Evolutionary conservation across 352 stramenopile species (phyloP).

Genomic region (Peronospora belbahrii): DNA sequence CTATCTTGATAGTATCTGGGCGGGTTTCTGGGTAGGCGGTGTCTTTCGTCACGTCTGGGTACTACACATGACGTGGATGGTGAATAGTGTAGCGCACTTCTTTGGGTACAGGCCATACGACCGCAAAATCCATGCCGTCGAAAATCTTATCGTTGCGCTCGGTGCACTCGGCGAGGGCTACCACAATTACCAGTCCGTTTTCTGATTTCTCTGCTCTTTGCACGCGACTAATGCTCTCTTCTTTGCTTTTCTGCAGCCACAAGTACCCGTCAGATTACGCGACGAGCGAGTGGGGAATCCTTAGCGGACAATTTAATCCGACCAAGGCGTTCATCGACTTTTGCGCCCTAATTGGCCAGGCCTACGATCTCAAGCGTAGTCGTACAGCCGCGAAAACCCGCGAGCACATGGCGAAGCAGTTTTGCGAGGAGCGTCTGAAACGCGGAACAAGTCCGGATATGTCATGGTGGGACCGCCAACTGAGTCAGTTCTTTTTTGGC

Average conservation of each 20-base stretch:
- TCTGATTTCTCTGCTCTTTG: background rate
- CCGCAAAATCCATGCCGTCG: conserved; percentile 88
- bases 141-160: conserved; percentile 96
- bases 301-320: conserved; percentile 94
- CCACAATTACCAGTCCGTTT: conserved; percentile 95
- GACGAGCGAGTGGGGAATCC: conserved; percentile 94
- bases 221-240: conserved; percentile 4
- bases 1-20: conserved; percentile 89
- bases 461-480: conserved; percentile 48
- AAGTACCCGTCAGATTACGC: conserved; percentile 99
- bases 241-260: conserved; percentile 63
- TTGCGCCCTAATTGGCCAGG: conserved; percentile 88
- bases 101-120: conserved; percentile 99
- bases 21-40: conserved; percentile 94
- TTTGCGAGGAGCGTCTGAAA: conserved; percentile 54
- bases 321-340: conserved; percentile 97
- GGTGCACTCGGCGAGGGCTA: conserved; percentile 95
- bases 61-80: conserved; percentile 97
- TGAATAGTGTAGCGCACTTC: conserved; percentile 98
- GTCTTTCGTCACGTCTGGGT: conserved; percentile 93
- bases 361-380: conserved; percentile 93
- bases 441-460: conserved; percentile 35
- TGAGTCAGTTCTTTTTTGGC: conserved; percentile 71
- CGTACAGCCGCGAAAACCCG: conserved; percentile 68
- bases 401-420: conserved; percentile 58